Conservation (phyloP, 768 basidiomycete species). For the Psilocybe cubensis region DNA sequence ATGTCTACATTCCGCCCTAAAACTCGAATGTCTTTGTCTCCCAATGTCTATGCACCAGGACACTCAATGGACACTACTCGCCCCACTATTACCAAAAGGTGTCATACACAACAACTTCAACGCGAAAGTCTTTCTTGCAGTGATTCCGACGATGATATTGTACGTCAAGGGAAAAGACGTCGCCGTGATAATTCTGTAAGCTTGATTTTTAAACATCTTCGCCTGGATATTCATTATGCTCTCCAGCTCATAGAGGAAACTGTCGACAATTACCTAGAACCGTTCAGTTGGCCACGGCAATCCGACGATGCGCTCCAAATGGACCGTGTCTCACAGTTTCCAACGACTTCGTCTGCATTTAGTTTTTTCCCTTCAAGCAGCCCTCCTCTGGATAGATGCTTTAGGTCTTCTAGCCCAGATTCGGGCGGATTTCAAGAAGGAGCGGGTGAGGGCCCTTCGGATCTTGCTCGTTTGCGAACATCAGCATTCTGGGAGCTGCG, state of each 20-base stretch:
- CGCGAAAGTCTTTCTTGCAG: background rate
- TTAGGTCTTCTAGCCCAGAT: constrained; percentile 9
- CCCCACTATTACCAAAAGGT: background rate
- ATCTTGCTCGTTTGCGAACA: constrained; percentile 46
- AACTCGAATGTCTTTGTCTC: constrained; percentile 12
- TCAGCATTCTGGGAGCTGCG: constrained; percentile 70
- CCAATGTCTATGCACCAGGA: constrained; percentile 1
- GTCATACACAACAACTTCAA: background rate
- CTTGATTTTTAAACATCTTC: background rate
- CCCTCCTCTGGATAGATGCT: constrained; percentile 7
- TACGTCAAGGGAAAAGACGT: constrained; percentile 58
- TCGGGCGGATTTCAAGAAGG: constrained; percentile 7
- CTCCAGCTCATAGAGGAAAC: background rate
- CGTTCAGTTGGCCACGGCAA: constrained; percentile 1
- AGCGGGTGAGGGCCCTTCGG: constrained; percentile 23
- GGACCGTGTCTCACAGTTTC: constrained; percentile 33
- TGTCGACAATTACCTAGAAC: background rate
- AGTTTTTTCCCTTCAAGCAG: constrained; percentile 34
- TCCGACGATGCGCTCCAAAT: background rate
- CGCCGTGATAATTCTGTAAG: constrained; percentile 53
- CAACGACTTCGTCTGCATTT: constrained; percentile 49
- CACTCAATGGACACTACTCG: background rate
- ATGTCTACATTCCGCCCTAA: constrained; percentile 17
- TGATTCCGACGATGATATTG: constrained; percentile 47
- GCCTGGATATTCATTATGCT: background rate